Base-by-base conservation (phyloP, 179 eudicot species). In the Silene noctiflora region DNA sequence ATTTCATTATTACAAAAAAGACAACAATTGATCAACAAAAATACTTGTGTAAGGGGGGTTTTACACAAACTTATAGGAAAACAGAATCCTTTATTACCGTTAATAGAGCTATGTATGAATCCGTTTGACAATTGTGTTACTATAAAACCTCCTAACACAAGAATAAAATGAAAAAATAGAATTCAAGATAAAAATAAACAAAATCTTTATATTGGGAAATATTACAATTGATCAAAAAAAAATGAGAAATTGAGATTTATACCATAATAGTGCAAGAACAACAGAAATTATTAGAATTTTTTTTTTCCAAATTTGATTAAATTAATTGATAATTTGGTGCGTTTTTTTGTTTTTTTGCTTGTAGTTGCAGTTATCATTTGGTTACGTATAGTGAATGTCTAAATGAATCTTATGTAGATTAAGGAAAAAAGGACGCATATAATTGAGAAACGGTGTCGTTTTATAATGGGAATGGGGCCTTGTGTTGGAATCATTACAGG, bases 381-480 rank as follows among this genome's bases (percentile, higher is more conserved):
- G 69, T 78, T 25, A 22, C 61, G 73, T 22, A 66, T 29, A 71
- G 65, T 22, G 60, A 58, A 56, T 56, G 35, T 22, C 31, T 25
- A 59, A 6, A 21, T 14, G 59, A 69, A 22, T 39, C 46, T 39
- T 7, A 69, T 42, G 59, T 44, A 2, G 39, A 67, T 5, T 35
- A 10, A 31, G 35, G 56, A 51, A 14, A 20, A 13, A 6, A 21
- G 1, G 29, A 0, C 24, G 0, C 61, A 44, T 56, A 55, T 76
- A 56, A 46, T 58, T 35, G 17, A 3, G 16, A 31, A 6, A 79
- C 75, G 75, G 29, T 35, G 82, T 75, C 78, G 78, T 79, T 69
- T 79, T 17, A 65, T 27, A 4, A 4, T 59, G 71, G 27, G 7
- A 21, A 17, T 67, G 78, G 75, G 75, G 31, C 59, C 71, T 9